Percentiles rank a stretch among this genome's conserved stretches.
These are phyloP conservation scores for Curvularia spicifera DNA, from an alignment of 2,329 filamentous ascomycete species.

Conservation along the genomic window DNA sequence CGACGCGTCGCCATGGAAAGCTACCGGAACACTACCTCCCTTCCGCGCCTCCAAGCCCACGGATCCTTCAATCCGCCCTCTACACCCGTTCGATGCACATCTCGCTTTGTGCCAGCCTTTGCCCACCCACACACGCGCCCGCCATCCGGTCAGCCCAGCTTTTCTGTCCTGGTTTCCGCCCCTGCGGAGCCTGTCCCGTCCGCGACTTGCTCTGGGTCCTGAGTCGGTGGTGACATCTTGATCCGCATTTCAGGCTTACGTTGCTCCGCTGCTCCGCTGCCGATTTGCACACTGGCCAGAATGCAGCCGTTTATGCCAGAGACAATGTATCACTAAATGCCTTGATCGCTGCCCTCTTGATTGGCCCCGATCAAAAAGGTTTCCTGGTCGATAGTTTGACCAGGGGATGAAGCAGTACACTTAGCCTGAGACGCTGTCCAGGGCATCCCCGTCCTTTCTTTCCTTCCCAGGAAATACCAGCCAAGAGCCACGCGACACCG, in stretches of 20 bases:
- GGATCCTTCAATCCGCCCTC: slow-evolving; percentile 30
- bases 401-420: slow-evolving; percentile 11
- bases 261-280: slow-evolving; percentile 22
- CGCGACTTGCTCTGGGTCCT: slow-evolving; percentile 28
- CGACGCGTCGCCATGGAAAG: slow-evolving; percentile 33
- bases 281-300: slow-evolving; percentile 31
- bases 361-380: slow-evolving; percentile 25
- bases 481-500: slow-evolving; percentile 19
- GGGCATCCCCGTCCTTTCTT: slow-evolving; percentile 23
- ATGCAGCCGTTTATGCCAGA: slow-evolving; percentile 29
- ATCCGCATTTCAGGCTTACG: slow-evolving; percentile 24
- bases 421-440: slow-evolving; percentile 37
- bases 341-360: slow-evolving; percentile 21
- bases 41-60: slow-evolving; percentile 38
- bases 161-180: slow-evolving; percentile 18
- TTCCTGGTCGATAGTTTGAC: slow-evolving; percentile 24
- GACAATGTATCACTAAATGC: slow-evolving; percentile 37
- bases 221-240: slow-evolving; percentile 24
- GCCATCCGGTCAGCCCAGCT: no score
- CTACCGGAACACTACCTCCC: slow-evolving; percentile 41
- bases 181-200: slow-evolving; percentile 13
- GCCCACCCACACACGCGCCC: no score
- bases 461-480: slow-evolving; percentile 13
- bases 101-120: no score
- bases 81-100: neutral